A percentile compares a stretch with the other conserved stretches of the same genome.
Conservation (phyloP, 148 eudicot species). For the Beta vulgaris region DNA sequence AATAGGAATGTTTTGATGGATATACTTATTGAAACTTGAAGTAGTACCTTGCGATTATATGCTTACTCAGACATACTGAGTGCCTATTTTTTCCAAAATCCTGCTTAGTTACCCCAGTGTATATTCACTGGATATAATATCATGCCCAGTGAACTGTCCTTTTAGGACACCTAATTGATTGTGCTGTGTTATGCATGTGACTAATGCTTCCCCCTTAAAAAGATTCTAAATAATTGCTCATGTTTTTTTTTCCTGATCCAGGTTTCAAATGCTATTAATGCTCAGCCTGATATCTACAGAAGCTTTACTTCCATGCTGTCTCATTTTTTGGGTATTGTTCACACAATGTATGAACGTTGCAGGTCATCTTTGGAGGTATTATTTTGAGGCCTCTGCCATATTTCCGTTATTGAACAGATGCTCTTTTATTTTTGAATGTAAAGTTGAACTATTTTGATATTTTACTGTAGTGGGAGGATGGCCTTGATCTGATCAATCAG, state of each 20-base stretch:
- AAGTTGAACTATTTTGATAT: no score
- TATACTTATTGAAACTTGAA: background rate
- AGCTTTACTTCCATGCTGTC: conserved; percentile 50
- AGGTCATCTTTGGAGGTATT: conserved; percentile 78
- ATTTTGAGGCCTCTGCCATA: background rate
- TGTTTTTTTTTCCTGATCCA: conserved; percentile 26
- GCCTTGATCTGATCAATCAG: no score
- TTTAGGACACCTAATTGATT: background rate
- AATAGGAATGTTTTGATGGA: background rate
- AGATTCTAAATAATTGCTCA: background rate
- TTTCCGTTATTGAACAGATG: background rate
- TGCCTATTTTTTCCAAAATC: background rate
- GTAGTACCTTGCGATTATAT: background rate
- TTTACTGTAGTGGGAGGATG: no score
- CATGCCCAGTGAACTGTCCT: background rate
- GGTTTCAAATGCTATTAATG: conserved; percentile 70
- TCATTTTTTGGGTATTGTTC: conserved; percentile 72
- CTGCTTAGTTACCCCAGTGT: conserved; percentile 7
- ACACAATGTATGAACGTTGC: conserved; percentile 87
- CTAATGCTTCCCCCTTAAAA: background rate
- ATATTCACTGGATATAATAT: background rate
- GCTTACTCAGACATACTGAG: background rate
- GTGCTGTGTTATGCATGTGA: background rate
- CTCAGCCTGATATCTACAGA: conserved; percentile 66
- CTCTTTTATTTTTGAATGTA: no score